phyloP scores from a whole-genome alignment of 164 flowering plant species.

The Aristolochia fimbriata region DNA sequence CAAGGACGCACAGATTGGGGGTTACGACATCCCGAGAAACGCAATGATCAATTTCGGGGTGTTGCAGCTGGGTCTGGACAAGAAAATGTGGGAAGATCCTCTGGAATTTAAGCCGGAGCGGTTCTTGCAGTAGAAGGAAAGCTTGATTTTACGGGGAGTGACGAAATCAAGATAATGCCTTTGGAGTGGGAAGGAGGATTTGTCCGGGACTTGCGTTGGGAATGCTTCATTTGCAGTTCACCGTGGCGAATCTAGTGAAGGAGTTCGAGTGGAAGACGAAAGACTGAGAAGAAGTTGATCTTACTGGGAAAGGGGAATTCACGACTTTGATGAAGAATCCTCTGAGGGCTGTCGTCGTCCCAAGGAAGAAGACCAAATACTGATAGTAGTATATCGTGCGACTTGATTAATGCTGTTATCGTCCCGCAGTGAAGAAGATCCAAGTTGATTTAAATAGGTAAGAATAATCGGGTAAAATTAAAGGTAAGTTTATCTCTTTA shows the following conservation, averaged over 20 bases:
- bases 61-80: conserved; percentile 24
- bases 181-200: conserved; percentile 30
- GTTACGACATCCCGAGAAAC: conserved; percentile 22
- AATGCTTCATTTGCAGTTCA: conserved; percentile 17
- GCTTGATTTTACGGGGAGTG: conserved; percentile 25
- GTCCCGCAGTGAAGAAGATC: too few relatives aligned
- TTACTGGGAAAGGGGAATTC: conserved; percentile 32
- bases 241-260: conserved; percentile 24
- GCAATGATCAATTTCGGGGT: conserved; percentile 20
- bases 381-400: too few relatives aligned
- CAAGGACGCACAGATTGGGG: conserved; percentile 11
- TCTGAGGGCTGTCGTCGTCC: conserved; percentile 12
- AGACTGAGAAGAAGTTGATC: conserved; percentile 26
- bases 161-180: conserved; percentile 46
- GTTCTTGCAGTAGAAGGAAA: conserved; percentile 15
- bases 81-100: conserved; percentile 16
- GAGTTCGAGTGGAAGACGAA: conserved; percentile 30
- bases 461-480: too few relatives aligned
- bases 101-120: conserved; percentile 36
- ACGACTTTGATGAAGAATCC: conserved; percentile 37
- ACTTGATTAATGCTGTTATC: too few relatives aligned
- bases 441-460: too few relatives aligned
- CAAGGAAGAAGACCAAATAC: conserved; percentile 5
- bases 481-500: too few relatives aligned
- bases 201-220: conserved; percentile 17